Evolutionary conservation across 768 basidiomycete genomes (phyloP).

Genomic region (Trametes elegans): DNA sequence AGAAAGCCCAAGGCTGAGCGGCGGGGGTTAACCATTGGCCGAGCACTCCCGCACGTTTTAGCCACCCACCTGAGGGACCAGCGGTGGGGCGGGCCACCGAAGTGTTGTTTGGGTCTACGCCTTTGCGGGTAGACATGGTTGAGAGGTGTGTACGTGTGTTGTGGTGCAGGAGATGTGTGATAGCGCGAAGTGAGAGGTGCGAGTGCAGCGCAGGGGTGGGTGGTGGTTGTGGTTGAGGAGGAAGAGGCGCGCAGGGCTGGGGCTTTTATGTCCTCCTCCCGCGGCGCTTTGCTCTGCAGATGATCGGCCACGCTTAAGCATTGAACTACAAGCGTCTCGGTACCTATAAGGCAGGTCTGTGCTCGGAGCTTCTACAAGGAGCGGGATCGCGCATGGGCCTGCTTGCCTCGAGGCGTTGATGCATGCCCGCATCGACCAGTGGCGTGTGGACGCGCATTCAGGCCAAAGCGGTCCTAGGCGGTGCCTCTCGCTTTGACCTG

Average conservation of each 20-base stretch:
- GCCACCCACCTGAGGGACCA: slow-evolving; percentile 4
- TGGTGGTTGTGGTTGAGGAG: background rate
- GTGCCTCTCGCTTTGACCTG: background rate
- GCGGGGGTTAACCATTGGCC: too few relatives aligned
- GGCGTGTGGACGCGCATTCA: background rate
- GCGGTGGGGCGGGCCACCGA: background rate
- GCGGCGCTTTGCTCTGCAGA: slow-evolving; percentile 6
- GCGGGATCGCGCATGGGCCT: background rate
- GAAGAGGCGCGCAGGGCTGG: background rate
- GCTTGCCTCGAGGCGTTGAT: slow-evolving; percentile 1
- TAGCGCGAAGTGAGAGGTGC: too few relatives aligned
- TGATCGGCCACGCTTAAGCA: too few relatives aligned
- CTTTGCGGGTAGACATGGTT: background rate
- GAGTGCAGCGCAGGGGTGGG: too few relatives aligned
- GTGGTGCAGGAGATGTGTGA: background rate
- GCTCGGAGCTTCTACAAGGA: too few relatives aligned
- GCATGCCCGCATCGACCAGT: background rate
- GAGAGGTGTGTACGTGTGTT: too few relatives aligned
- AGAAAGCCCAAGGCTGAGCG: slow-evolving; percentile 10
- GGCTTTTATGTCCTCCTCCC: background rate
- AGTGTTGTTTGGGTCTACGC: background rate
- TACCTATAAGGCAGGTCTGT: too few relatives aligned
- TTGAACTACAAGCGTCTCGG: too few relatives aligned
- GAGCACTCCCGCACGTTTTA: too few relatives aligned
- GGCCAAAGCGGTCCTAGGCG: background rate